phyloP scores from a whole-genome alignment of 805 yeast genomes.

The Kockiozyma suomiensis region DNA sequence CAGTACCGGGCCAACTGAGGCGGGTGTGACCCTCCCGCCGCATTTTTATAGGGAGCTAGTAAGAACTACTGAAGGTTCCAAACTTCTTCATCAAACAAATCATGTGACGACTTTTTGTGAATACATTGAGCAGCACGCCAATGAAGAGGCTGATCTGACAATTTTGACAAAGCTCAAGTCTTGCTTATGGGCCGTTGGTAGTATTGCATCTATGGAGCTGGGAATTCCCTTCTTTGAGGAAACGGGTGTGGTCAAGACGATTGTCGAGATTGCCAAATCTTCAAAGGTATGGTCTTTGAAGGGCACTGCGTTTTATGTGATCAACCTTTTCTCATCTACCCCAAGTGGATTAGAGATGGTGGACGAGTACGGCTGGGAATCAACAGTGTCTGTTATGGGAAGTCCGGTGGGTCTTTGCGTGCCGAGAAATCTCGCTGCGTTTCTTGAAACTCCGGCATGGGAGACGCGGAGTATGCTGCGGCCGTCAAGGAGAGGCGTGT shows the following conservation, averaged over 20 bases:
- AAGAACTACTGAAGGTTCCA: slow-evolving; percentile 77
- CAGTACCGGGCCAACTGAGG: not conserved
- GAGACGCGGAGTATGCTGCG: slow-evolving; percentile 12
- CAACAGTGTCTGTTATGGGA: slow-evolving; percentile 51
- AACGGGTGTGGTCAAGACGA: slow-evolving; percentile 52
- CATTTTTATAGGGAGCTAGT: slow-evolving; percentile 83
- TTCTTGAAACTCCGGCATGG: slow-evolving; percentile 24
- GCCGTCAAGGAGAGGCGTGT: slow-evolving; percentile 30
- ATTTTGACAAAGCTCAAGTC: slow-evolving; percentile 60
- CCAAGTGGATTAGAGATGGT: slow-evolving; percentile 80
- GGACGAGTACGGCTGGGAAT: slow-evolving; percentile 78
- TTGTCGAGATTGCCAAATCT: slow-evolving; percentile 53
- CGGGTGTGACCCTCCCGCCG: slow-evolving; percentile 46
- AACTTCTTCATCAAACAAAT: slow-evolving; percentile 56
- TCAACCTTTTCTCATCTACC: slow-evolving; percentile 75
- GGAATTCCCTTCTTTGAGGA: slow-evolving; percentile 67
- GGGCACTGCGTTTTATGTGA: slow-evolving; percentile 74
- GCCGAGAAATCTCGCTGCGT: slow-evolving; percentile 18
- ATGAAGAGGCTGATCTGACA: slow-evolving; percentile 42
- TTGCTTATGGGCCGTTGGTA: slow-evolving; percentile 84
- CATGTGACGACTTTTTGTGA: slow-evolving; percentile 41
- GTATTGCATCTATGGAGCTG: slow-evolving; percentile 68
- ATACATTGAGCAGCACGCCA: slow-evolving; percentile 37
- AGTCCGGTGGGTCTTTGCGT: slow-evolving; percentile 41
- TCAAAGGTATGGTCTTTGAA: slow-evolving; percentile 62